phyloP scores from a whole-genome alignment of 148 eudicot species.

The Chenopodium album region DNA sequence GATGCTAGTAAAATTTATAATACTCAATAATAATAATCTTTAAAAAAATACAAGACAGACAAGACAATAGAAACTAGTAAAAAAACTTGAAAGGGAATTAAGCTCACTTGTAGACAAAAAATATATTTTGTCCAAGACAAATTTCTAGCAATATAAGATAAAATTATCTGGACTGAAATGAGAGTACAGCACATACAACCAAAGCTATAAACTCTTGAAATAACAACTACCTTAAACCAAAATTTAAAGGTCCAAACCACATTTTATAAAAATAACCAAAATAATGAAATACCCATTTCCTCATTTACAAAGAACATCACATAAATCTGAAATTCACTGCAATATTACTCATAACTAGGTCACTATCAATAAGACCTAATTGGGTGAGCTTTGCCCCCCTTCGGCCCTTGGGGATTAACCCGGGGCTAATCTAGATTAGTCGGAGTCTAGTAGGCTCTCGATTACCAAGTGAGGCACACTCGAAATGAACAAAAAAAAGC shows the following conservation, averaged over 20 bases:
- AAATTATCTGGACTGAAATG: neutral
- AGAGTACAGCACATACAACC: neutral
- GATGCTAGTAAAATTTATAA: neutral
- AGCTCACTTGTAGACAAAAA: slow-evolving; percentile 21
- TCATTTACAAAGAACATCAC: slow-evolving; percentile 14
- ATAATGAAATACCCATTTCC: slow-evolving; percentile 24
- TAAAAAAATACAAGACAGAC: slow-evolving; percentile 2
- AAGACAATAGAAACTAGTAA: slow-evolving; percentile 11
- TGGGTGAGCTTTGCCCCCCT: neutral
- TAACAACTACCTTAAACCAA: neutral
- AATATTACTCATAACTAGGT: neutral
- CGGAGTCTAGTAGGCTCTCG: neutral
- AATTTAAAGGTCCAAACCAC: slow-evolving; percentile 16
- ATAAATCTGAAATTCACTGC: slow-evolving; percentile 11
- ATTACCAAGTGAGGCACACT: neutral
- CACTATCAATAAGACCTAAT: slow-evolving; percentile 26
- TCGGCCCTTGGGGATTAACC: neutral
- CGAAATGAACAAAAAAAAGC: slow-evolving; percentile 23
- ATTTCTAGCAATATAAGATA: neutral
- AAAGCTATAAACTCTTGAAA: slow-evolving; percentile 15
- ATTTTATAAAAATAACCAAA: neutral
- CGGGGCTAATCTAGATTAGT: neutral
- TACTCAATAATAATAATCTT: neutral
- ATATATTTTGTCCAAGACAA: neutral
- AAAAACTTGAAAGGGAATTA: neutral